A percentile compares a stretch with the other conserved stretches of the same genome.
Evolutionary conservation across 441 rosid genomes (phyloP).

Genomic region (Flueggea neowawraea): DNA sequence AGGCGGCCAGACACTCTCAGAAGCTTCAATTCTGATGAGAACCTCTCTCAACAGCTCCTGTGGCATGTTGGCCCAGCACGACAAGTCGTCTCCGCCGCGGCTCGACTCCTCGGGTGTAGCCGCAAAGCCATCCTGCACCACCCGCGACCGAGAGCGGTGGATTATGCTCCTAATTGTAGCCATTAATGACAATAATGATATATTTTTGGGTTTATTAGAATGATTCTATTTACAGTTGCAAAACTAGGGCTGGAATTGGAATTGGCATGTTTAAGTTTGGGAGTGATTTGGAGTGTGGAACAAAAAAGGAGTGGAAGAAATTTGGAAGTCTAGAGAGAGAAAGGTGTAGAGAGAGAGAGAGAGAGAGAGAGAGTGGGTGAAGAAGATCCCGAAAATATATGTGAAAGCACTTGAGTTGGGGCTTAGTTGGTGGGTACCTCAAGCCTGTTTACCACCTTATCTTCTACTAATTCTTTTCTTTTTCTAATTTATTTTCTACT

Average conservation of each 20-base stretch:
- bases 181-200: constrained; percentile 17
- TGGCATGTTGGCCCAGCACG: constrained; percentile 84
- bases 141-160: constrained; percentile 78
- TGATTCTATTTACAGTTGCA: neutral
- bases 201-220: neutral
- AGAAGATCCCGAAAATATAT: no score
- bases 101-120: constrained; percentile 19
- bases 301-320: no score
- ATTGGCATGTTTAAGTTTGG: no score
- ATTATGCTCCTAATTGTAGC: constrained; percentile 43
- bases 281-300: no score
- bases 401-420: no score
- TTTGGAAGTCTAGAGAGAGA: no score
- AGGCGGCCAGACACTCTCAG: constrained; percentile 79
- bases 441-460: no score
- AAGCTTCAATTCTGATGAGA: constrained; percentile 66
- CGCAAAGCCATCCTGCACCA: constrained; percentile 55
- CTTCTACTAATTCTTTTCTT: no score
- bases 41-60: constrained; percentile 92
- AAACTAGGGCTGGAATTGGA: neutral
- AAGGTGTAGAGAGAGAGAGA: neutral
- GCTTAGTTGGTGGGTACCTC: neutral
- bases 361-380: neutral
- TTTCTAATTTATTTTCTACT: no score
- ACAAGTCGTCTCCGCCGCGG: constrained; percentile 48